Conservation (phyloP, 352 stramenopile species). For the Phytopythium helicoides region DNA sequence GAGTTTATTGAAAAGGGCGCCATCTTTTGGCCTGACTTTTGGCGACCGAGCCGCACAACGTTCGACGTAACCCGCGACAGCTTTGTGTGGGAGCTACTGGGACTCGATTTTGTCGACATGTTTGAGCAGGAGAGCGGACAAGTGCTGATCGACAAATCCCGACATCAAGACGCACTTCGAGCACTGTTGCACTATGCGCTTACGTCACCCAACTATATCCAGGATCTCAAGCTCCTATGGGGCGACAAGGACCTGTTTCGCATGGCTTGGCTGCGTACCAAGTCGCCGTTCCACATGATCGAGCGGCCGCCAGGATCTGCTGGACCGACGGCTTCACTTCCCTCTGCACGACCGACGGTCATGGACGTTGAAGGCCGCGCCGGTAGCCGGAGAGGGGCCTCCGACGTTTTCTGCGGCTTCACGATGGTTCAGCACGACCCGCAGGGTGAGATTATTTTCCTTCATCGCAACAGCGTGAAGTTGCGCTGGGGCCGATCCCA, state of each 20-base stretch:
- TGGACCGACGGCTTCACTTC: not conserved
- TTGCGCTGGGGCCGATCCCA: conserved; percentile 22
- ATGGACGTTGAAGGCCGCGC: not conserved
- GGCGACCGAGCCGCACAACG: conserved; percentile 60
- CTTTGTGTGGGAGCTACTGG: conserved; percentile 65
- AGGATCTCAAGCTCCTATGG: conserved; percentile 59
- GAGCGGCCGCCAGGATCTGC: conserved; percentile 39
- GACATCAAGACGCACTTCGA: conserved; percentile 41
- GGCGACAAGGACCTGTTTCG: conserved; percentile 83
- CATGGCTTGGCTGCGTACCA: conserved; percentile 71
- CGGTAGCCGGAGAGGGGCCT: conserved; percentile 17
- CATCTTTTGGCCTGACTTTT: conserved; percentile 73
- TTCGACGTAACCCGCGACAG: conserved; percentile 67
- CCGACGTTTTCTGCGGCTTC: conserved; percentile 61
- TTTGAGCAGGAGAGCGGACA: conserved; percentile 83
- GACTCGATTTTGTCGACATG: conserved; percentile 56
- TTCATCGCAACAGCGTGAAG: conserved; percentile 68
- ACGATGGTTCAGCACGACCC: conserved; percentile 72
- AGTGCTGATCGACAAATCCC: conserved; percentile 55
- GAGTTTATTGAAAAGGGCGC: conserved; percentile 38
- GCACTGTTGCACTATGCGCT: conserved; percentile 60
- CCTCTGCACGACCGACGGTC: not conserved
- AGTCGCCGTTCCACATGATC: conserved; percentile 74
- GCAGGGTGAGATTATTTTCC: conserved; percentile 42
- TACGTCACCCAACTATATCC: conserved; percentile 30